A percentile compares a stretch with the other conserved stretches of the same genome.
Conservation (phyloP, 1,284 basidiomycete genomes). For the Earliella scabrosa region DNA sequence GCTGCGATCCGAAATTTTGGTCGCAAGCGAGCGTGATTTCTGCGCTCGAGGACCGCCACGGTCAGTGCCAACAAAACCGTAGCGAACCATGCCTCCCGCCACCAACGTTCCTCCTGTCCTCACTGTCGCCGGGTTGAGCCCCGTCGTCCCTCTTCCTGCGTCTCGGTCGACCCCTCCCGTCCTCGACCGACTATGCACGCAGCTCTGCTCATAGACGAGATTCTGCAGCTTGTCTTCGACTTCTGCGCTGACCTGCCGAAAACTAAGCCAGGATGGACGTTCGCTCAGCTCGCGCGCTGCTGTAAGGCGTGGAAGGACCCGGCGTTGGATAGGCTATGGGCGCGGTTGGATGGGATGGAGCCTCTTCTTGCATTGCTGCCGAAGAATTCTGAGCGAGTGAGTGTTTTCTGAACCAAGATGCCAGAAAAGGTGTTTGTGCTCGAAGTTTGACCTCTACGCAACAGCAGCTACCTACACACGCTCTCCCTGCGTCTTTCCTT, state of each 20-base stretch:
- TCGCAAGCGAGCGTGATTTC: constrained; percentile 1
- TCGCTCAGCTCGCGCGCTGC: constrained; percentile 29
- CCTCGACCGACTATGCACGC: constrained; percentile 44
- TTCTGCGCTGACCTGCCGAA: constrained; percentile 34
- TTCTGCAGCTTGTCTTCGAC: constrained; percentile 51
- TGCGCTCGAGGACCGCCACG: constrained; percentile 21
- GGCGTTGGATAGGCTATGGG: constrained; percentile 58
- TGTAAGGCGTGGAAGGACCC: constrained; percentile 62
- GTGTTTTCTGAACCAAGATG: background rate
- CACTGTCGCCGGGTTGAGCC: constrained; percentile 1
- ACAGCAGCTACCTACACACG: background rate
- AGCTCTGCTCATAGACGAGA: constrained; percentile 55
- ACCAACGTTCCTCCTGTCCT: background rate
- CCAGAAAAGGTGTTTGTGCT: background rate
- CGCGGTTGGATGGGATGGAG: constrained; percentile 44
- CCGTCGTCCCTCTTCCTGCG: background rate
- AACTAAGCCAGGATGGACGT: constrained; percentile 25
- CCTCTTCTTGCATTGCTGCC: constrained; percentile 54
- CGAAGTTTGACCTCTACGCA: background rate
- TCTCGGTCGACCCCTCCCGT: background rate
- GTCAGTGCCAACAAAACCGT: constrained; percentile 5
- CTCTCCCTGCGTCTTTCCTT: constrained; percentile 33
- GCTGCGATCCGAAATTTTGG: constrained; percentile 14
- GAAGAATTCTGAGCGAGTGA: background rate
- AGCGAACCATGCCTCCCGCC: constrained; percentile 5